Evolutionary conservation across 208 protist species (phyloP), one percentile per base, ranked within the genome.

Genomic region (Borovskyia barvae): DNA sequence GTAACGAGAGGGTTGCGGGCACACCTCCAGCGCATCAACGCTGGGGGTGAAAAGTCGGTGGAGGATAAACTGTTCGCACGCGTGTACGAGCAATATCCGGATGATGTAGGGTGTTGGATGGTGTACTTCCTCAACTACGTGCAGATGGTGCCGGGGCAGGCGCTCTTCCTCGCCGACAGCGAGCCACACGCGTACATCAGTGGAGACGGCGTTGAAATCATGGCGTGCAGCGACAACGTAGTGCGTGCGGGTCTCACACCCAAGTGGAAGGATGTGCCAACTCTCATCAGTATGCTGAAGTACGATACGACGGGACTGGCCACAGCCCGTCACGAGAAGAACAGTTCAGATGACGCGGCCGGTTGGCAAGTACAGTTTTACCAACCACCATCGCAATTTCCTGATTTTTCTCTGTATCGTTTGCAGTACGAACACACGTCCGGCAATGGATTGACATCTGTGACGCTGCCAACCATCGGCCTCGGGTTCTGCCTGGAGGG

Each of bases 131-230:
- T 99, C 19, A 99, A 99, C 71, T 92, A 97, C 51, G 62, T 99
- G 0, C 51, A 80, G 24, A 61, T 99, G 40, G 37, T 82, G 43
- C 96, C 93, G 9, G 98, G 98, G 6, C 72, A 99, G 57, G 95
- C 86, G 11, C 59, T 99, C 17, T 99, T 99, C 66, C 74, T 99
- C 0, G 84, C 70, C 3, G 86, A 99, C 48, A 98, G 97, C 63
- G 94, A 98, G 73, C 97, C 98, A 6, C 98, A 99, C 75, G 97
- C 98, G 14, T 99, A 99, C 82, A 67, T 99, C 37, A 87, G 59
- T 59, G 98, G 95, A 8, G 96, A 99, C 45, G 94, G 93, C 26
- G 85, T 99, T 5, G 97, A 99, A 72, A 97, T 96, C 59, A 99
- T 99, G 97, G 96, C 97, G 48, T 87, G 84, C 63, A 97, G 84